Base-by-base conservation (phyloP, 768 basidiomycete genomes). In the Lactifluus subvellereus region DNA sequence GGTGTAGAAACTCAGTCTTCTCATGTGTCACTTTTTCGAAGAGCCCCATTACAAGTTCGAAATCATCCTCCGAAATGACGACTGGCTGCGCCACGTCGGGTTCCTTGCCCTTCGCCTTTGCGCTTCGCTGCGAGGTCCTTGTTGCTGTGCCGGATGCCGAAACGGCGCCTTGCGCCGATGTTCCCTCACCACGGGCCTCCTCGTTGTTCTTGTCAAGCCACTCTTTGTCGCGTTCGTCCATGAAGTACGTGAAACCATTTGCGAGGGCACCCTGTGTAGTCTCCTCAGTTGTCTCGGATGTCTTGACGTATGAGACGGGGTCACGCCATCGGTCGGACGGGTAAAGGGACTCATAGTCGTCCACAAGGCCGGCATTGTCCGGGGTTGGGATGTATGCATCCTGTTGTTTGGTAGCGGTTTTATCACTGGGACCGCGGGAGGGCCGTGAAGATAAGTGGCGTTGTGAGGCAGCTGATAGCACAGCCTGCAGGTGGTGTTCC, bases 151-250 rank as follows among this genome's bases (percentile, higher is more conserved):
- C 79, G 37, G 77, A 70, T 22, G 78, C 76, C 10, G 85, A 84
- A 47, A 88, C 70, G 6, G 86, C 84, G 22, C 86, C 87, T 69
- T 90, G 89, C 0, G 82, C 81, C 65, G 88, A 91, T 0, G 90
- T 89, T 18, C 93, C 93, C 72, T 94, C 91, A 18, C 89, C 91
- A 14, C 88, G 81, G 2, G 89, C 91, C 60, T 88, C 84, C 70
- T 88, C 87, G 69, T 98, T 97, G 71, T 92, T 93, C 75, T 85
- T 88, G 69, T 91, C 88, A 37, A 99, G 82, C 96, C 96, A 99
- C 66, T 89, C 89, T 70, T 89, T 86, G 77, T 98, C 96, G 18
- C 89, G 87, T 73, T 98, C 97, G 69, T 99, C 96, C 89, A 98
- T 91, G 67, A 85, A 91, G 71, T 98, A 98, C 2, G 86, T 85